Conservation (phyloP, 2,329 filamentous ascomycete genomes). For the Aspergillus unguis region DNA sequence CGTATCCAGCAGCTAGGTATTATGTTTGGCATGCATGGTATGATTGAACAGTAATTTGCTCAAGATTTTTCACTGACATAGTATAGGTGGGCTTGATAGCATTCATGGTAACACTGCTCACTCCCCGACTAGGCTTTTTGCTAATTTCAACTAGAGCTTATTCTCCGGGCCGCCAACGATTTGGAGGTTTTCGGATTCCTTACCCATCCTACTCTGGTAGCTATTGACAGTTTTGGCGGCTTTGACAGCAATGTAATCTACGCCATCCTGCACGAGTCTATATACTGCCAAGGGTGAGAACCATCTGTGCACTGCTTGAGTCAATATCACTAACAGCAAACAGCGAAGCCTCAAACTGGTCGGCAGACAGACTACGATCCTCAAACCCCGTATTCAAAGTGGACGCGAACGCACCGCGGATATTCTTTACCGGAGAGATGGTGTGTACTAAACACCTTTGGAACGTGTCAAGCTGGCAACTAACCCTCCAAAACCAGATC, state of each 20-base stretch:
- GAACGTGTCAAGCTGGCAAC: neutral
- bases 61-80: conserved; percentile 11
- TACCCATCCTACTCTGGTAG: conserved; percentile 65
- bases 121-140: neutral
- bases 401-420: conserved; percentile 47
- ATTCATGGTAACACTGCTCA: conserved; percentile 58
- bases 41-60: conserved; percentile 7
- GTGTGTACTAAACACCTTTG: conserved; percentile 27
- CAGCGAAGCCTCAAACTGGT: conserved; percentile 66
- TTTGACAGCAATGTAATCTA: conserved; percentile 82
- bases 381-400: conserved; percentile 47
- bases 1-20: conserved; percentile 77
- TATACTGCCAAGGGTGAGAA: conserved; percentile 69
- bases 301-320: neutral
- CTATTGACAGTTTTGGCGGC: conserved; percentile 63
- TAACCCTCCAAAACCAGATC: conserved; percentile 44
- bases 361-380: conserved; percentile 52
- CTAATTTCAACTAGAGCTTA: conserved; percentile 46
- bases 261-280: conserved; percentile 79
- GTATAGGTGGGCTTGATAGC: conserved; percentile 62
- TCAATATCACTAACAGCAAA: conserved; percentile 25
- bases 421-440: conserved; percentile 91
- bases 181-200: conserved; percentile 73
- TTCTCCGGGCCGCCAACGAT: conserved; percentile 69
- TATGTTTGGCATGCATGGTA: conserved; percentile 70